phyloP scores from a whole-genome alignment of 495 filamentous ascomycete genomes.

The Penicillium verhagenii region DNA sequence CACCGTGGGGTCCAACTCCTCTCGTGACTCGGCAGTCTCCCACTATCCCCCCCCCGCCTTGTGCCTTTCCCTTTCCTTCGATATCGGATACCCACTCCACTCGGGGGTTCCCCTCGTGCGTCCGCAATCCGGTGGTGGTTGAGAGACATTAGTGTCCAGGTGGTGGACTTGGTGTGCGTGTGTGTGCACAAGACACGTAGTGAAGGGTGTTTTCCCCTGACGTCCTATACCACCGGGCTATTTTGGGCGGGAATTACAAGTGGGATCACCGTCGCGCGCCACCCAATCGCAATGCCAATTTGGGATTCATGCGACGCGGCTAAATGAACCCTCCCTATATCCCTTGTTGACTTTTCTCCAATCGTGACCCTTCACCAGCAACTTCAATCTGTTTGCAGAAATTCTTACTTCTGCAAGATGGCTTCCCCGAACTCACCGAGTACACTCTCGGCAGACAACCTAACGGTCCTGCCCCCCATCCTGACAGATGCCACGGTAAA shows the following conservation, averaged over 20 bases:
- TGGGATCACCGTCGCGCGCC: constrained; percentile 23
- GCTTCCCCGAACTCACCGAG: constrained; percentile 54
- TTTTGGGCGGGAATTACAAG: constrained; percentile 12
- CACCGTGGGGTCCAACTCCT: constrained; percentile 8
- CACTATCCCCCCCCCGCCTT: constrained; percentile 1
- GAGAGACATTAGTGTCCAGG: background rate
- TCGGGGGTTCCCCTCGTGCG: constrained; percentile 6
- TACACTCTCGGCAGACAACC: constrained; percentile 28
- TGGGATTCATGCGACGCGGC: constrained; percentile 31
- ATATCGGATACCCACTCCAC: constrained; percentile 9
- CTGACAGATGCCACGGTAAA: constrained; percentile 38
- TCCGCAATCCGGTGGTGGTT: constrained; percentile 3
- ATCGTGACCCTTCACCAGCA: constrained; percentile 14
- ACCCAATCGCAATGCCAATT: constrained; percentile 43
- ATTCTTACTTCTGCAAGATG: constrained; percentile 46
- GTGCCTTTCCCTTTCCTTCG: constrained; percentile 10
- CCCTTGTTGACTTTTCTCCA: constrained; percentile 21
- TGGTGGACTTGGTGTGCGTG: background rate
- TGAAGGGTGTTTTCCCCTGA: background rate
- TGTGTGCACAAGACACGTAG: background rate
- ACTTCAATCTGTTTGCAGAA: constrained; percentile 12
- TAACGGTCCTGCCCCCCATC: constrained; percentile 45
- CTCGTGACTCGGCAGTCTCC: constrained; percentile 15
- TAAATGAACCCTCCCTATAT: constrained; percentile 25
- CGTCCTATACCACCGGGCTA: background rate